Base-by-base conservation (phyloP, 2,329 filamentous ascomycete species). In the Ilyonectria robusta region DNA sequence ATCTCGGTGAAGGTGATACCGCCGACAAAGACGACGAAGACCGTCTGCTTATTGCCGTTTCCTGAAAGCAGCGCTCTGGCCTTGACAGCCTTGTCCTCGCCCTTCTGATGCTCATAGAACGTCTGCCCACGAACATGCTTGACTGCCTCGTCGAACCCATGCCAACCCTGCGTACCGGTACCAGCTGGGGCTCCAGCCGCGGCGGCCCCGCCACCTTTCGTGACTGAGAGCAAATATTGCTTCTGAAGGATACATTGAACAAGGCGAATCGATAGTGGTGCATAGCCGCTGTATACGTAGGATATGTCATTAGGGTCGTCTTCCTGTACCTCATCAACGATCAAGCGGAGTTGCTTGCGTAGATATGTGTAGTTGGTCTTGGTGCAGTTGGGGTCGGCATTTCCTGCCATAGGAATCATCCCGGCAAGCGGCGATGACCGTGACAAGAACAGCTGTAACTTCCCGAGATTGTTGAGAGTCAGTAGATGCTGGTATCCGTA, bases 221-320 rank as follows among this genome's bases (percentile, higher is more conserved):
- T 91, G 11, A 95, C 87, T 5, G 88, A 90, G 63, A 91, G 84
- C 33, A 99, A 84, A 72, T 95, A 93, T 63, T 94, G 90, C 80
- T 99, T 99, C 79, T 98, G 95, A 54, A 99, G 83, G 56, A 98
- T 89, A 78, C 94, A 96, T 80, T 99, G 97, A 6, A 99, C 92
- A 5, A 99, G 88, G 17, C 96, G 91, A 60, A 98, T 89, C 50
- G 94, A 97, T 13, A 99, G 87, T 0, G 96, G 97, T 5, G 97
- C 96, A 78, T 98, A 99, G 59, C 96, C 97, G 70, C 94, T 97
- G 82, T 98, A 99, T 11, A 98, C 95, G 76, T 99, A 99, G n/a
- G 95, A 93, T 68, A 98, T 92, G 75, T 99, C 96, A 75, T 96
- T 93, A 3, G 96, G 96, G 53, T 97, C 93, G 66, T 96, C 91